Conservation (phyloP, 805 yeast species). For the Maudiozyma turicensis region DNA sequence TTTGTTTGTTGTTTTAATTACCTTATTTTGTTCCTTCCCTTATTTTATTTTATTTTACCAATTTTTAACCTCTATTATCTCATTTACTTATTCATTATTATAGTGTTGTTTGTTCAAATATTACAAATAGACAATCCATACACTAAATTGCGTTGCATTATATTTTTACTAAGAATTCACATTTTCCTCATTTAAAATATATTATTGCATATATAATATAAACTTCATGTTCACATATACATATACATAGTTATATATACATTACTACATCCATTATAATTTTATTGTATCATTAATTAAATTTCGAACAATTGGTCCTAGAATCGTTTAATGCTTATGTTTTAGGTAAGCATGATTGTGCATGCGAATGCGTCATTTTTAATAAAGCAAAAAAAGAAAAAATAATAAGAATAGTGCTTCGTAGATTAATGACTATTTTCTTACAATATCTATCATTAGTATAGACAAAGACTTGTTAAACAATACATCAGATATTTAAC, state of each 20-base stretch:
- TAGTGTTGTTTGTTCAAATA: neutral
- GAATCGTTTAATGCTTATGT: too few relatives aligned
- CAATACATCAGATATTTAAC: too few relatives aligned
- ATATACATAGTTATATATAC: neutral
- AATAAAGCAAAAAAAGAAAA: neutral
- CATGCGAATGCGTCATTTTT: neutral
- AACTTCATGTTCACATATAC: neutral
- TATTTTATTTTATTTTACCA: neutral
- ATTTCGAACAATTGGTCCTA: neutral
- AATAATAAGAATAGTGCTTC: neutral
- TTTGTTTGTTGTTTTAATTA: too few relatives aligned
- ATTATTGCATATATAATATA: neutral
- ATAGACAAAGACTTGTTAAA: too few relatives aligned
- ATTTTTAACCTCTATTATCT: neutral
- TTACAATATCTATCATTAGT: too few relatives aligned
- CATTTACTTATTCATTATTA: neutral
- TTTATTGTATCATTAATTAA: neutral
- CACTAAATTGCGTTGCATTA: neutral
- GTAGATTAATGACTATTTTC: neutral
- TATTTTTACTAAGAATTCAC: neutral
- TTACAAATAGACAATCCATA: neutral
- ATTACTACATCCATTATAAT: neutral
- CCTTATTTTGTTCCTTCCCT: neutral
- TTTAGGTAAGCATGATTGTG: neutral
- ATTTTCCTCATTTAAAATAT: neutral